Conservation (phyloP, 1,284 basidiomycete species). For the Peniophora sp. region DNA sequence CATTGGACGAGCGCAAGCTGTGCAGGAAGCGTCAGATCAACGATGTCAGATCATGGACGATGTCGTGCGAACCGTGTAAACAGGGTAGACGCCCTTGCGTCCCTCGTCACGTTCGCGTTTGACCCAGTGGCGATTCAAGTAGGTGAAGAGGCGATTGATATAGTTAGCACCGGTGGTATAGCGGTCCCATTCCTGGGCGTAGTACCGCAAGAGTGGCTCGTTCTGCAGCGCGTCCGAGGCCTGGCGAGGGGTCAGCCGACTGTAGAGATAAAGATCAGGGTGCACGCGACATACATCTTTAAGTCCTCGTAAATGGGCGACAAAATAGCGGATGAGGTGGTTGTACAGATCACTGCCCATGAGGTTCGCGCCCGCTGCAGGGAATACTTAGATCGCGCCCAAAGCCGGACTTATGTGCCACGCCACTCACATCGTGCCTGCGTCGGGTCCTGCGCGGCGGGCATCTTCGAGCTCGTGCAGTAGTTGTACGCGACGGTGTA, state of each 20-base stretch:
- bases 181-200: conserved; percentile 90
- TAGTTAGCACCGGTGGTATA: conserved; percentile 97
- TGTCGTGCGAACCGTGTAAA: conserved; percentile 80
- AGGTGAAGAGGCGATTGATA: conserved; percentile 92
- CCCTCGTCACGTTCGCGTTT: conserved; percentile 98
- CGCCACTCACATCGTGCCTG: conserved; percentile 18
- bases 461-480: conserved; percentile 88
- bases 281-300: conserved; percentile 44
- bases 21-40: conserved; percentile 1
- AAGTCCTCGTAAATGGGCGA: conserved; percentile 65
- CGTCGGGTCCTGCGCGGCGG: conserved; percentile 36
- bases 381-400: background rate
- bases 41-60: background rate
- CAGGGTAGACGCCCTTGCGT: conserved; percentile 88
- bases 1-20: conserved; percentile 95
- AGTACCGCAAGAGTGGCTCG: conserved; percentile 85
- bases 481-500: conserved; percentile 97
- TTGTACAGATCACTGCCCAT: conserved; percentile 95
- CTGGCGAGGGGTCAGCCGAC: conserved; percentile 29
- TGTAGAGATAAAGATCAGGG: conserved; percentile 3
- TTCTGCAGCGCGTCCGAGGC: conserved; percentile 78
- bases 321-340: conserved; percentile 81
- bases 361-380: conserved; percentile 81
- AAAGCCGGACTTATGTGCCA: background rate
- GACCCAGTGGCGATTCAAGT: conserved; percentile 98